These are phyloP conservation scores for Rubus idaeus DNA, from an alignment of 306 rosid species.

Conservation along the genomic window DNA sequence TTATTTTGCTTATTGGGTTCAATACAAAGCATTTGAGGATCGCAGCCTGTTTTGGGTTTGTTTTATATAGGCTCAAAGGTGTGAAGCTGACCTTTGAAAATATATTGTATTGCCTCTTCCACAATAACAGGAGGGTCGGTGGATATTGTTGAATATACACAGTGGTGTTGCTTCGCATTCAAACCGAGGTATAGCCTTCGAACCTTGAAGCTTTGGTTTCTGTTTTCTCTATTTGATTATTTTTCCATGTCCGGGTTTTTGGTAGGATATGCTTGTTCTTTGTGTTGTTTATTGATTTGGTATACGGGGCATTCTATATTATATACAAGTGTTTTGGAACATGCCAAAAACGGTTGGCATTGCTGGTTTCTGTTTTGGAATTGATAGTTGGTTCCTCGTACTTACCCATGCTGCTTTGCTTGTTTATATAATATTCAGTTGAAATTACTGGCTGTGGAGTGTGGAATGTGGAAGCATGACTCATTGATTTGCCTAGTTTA, in stretches of 20 bases:
- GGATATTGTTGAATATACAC: slow-evolving; percentile 36
- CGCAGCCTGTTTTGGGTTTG: slow-evolving; percentile 11
- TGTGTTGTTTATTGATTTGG: slow-evolving; percentile 20
- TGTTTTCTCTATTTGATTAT: slow-evolving; percentile 45
- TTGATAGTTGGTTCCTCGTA: slow-evolving; percentile 49
- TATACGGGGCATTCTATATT: slow-evolving; percentile 22
- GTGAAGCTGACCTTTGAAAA: slow-evolving; percentile 38
- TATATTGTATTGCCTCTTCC: slow-evolving; percentile 27
- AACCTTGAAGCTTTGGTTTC: slow-evolving; percentile 33
- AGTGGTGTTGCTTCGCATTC: slow-evolving; percentile 36
- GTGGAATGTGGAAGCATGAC: slow-evolving; percentile 9
- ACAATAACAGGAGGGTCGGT: slow-evolving; percentile 61
- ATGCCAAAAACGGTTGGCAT: slow-evolving; percentile 39
- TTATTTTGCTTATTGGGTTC: slow-evolving; percentile 17
- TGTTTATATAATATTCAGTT: slow-evolving; percentile 28
- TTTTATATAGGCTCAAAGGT: slow-evolving; percentile 29
- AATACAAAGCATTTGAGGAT: slow-evolving; percentile 55
- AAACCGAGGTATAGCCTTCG: slow-evolving; percentile 43
- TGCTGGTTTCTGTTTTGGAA: slow-evolving; percentile 36
- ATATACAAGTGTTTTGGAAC: slow-evolving; percentile 25
- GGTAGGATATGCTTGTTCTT: slow-evolving; percentile 22
- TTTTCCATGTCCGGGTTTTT: slow-evolving; percentile 27
- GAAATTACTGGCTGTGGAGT: slow-evolving; percentile 28
- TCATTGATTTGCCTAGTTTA: slow-evolving; percentile 27
- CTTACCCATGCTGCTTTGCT: slow-evolving; percentile 25